These are phyloP conservation scores for Epithemia pelagica DNA, from an alignment of 108 stramenopile species.

Conservation along the genomic window DNA sequence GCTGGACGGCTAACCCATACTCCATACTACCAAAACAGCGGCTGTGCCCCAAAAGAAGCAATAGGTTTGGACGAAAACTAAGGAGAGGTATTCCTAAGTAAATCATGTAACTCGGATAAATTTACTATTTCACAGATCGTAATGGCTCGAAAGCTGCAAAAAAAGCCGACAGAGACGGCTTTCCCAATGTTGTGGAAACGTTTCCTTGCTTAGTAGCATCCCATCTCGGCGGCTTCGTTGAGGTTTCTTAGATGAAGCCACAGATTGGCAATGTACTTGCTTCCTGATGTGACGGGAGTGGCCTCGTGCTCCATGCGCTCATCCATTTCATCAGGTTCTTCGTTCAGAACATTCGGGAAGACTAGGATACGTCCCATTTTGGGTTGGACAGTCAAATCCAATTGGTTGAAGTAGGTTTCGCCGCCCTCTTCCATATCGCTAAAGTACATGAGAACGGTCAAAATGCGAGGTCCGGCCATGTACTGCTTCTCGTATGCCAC, in stretches of 20 bases:
- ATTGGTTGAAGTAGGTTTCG: slow-evolving; percentile 68
- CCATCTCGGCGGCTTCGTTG: slow-evolving; percentile 16
- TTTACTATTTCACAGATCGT: too few species aligned
- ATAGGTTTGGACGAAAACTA: too few species aligned
- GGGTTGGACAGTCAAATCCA: slow-evolving; percentile 62
- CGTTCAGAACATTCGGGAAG: slow-evolving; percentile 73
- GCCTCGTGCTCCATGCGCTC: slow-evolving; percentile 78
- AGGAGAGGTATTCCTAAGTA: too few species aligned
- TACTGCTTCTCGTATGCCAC: slow-evolving; percentile 16
- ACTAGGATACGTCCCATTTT: slow-evolving; percentile 71
- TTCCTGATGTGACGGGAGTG: slow-evolving; percentile 62
- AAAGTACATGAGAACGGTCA: slow-evolving; percentile 81
- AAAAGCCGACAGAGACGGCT: too few species aligned
- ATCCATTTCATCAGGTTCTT: slow-evolving; percentile 51
- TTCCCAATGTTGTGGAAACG: too few species aligned
- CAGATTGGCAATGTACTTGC: slow-evolving; percentile 83
- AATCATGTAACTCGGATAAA: too few species aligned
- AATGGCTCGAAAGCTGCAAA: too few species aligned
- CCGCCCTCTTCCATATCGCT: slow-evolving; percentile 85
- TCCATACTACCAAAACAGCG: too few species aligned
- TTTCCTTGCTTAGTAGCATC: slow-evolving; percentile 17
- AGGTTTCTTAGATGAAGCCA: slow-evolving; percentile 80
- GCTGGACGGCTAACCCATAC: too few species aligned
- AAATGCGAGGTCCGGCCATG: slow-evolving; percentile 62
- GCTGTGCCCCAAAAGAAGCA: too few species aligned